Conservation (phyloP, 169 alveolate genomes). For the Plasmodium relictum region DNA sequence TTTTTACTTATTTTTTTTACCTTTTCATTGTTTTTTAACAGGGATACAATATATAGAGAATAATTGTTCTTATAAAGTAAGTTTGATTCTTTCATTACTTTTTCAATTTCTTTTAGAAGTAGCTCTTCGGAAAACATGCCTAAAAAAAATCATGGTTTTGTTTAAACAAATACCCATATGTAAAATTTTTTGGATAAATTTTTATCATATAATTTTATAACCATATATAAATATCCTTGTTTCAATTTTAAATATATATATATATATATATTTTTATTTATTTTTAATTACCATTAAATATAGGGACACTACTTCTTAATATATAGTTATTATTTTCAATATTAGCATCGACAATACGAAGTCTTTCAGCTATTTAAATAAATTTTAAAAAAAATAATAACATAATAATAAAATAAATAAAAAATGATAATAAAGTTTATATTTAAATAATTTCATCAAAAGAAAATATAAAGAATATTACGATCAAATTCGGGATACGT, state of each 20-base stretch:
- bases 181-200: neutral
- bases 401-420: neutral
- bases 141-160: neutral
- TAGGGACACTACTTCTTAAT: slow-evolving; percentile 43
- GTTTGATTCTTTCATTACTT: slow-evolving; percentile 3
- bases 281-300: slow-evolving; percentile 48
- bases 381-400: neutral
- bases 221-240: neutral
- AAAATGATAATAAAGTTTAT: neutral
- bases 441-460: neutral
- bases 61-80: slow-evolving; percentile 25
- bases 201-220: neutral
- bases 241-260: neutral
- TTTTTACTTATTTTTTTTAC: neutral
- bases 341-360: slow-evolving; percentile 32
- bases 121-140: slow-evolving; percentile 44
- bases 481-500: slow-evolving; percentile 59
- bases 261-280: neutral
- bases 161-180: neutral
- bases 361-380: slow-evolving; percentile 22
- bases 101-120: slow-evolving; percentile 20
- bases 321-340: slow-evolving; percentile 19
- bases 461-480: slow-evolving; percentile 5
- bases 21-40: slow-evolving; percentile 31
- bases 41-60: slow-evolving; percentile 29